Percentiles rank a stretch among this genome's conserved stretches.
These are phyloP conservation scores for Mucor racemosus DNA, from an alignment of 371 early-diverging fungal genomes.

Conservation along the genomic window DNA sequence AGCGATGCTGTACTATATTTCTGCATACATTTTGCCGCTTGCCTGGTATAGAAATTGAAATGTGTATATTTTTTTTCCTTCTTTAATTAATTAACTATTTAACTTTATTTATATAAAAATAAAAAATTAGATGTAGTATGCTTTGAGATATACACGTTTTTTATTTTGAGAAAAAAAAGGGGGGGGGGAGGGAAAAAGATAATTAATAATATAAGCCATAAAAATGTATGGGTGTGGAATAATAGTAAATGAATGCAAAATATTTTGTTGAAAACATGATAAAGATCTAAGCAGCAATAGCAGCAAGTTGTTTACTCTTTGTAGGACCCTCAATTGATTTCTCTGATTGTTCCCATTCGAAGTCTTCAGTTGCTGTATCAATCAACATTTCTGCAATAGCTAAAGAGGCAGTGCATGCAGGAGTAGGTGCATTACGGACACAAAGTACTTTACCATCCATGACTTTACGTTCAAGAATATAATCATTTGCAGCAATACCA, in stretches of 20 bases:
- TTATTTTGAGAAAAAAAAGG: no score
- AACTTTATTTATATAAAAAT: no score
- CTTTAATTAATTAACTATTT: no score
- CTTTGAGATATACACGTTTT: no score
- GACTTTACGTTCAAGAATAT: constrained; percentile 51
- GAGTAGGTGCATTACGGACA: constrained; percentile 54
- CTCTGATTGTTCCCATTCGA: constrained; percentile 34
- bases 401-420: constrained; percentile 52
- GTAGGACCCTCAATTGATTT: not conserved
- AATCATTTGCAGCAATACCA: constrained; percentile 50
- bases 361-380: constrained; percentile 48
- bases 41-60: no score
- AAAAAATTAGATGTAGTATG: no score
- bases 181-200: not conserved
- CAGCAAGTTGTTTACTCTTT: constrained; percentile 9
- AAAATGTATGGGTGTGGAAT: not conserved
- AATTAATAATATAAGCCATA: not conserved
- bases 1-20: no score
- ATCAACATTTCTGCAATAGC: constrained; percentile 52
- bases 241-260: not conserved
- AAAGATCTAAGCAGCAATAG: constrained; percentile 24
- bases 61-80: no score
- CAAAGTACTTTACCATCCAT: constrained; percentile 48
- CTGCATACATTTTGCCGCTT: no score
- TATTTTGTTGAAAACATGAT: not conserved